Base-by-base conservation (phyloP, 208 protist genomes). In the Leishmania major region DNA sequence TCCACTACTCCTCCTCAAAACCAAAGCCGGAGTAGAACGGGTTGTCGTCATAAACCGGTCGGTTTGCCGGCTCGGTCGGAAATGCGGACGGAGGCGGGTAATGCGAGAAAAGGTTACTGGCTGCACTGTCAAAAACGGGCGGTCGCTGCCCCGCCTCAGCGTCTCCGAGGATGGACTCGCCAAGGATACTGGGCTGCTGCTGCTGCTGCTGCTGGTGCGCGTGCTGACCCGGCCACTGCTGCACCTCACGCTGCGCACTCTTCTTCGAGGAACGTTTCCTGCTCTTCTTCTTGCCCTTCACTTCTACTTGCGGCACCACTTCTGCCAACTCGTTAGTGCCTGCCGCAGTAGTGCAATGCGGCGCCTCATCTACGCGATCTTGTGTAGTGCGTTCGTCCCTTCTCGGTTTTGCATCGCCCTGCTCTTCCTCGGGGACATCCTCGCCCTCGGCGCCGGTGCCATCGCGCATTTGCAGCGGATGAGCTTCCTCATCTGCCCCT, bases 1-100 rank as follows among this genome's bases (percentile, higher is more conserved):
- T 55, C 19, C 25, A 31, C 62, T 79, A 82, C n/a, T 84, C 84
- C 3, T 89, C 88, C 13, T 66, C 88, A 75, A 88, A 91, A 0
- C 83, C 85, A 45, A 88, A 89, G 3, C 86, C 84, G 1, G 86
- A 85, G 62, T 84, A 89, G 28, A 90, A 91, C 1, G 88, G 88
- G 55, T 88, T 85, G 47, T 88, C 83, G 0, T 79, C 82, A 13
- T 76, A 57, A 1, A 81, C 85, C 0, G 75, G 76, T 57, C 62
- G 59, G 70, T 49, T 84, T 6, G 70, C 31, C 1, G 78, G 22
- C 43, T 43, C 22, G 7, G 45, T 43, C 40, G 78, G 67, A 15
- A 86, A 49, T 0, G 60, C 43, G 6, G 62, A 79, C 35, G 71
- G 72, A 19, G 67, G 69, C 0, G 57, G 67, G 6, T 45, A 55